These are phyloP conservation scores for Violaceomyces palustris DNA, from an alignment of 1,284 basidiomycete genomes.

Conservation along the genomic window DNA sequence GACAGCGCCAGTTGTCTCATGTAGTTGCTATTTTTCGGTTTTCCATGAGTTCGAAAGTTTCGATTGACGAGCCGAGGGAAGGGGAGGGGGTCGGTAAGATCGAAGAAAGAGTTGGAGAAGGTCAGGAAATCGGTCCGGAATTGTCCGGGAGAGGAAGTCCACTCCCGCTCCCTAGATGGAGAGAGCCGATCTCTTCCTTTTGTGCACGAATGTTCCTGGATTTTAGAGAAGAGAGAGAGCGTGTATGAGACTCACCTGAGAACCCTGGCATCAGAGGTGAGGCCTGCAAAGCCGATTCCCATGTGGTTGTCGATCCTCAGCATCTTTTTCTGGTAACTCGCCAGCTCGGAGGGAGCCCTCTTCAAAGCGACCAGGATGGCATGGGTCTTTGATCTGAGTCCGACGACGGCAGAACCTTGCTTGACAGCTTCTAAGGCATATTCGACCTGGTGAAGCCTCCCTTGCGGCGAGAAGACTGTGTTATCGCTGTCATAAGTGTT, in stretches of 20 bases:
- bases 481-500: constrained; percentile 52
- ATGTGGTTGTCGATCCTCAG: constrained; percentile 98
- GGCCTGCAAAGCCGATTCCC: constrained; percentile 94
- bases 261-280: constrained; percentile 96
- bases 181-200: too few species aligned
- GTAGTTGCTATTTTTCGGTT: too few species aligned
- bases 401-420: constrained; percentile 96
- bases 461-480: constrained; percentile 52
- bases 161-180: too few species aligned
- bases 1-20: constrained; percentile 99
- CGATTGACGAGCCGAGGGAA: neutral
- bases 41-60: neutral
- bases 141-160: too few species aligned
- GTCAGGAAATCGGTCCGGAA: too few species aligned
- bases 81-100: neutral
- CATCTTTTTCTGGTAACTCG: constrained; percentile 99
- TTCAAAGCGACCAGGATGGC: constrained; percentile 89
- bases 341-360: constrained; percentile 97
- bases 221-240: too few species aligned
- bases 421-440: constrained; percentile 99
- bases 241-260: too few species aligned
- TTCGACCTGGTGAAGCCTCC: constrained; percentile 80
- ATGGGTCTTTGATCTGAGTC: constrained; percentile 89
- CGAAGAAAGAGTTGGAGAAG: too few species aligned
- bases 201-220: too few species aligned